A percentile compares a stretch with the other conserved stretches of the same genome.
Evolutionary conservation across 371 early-diverging fungal genomes (phyloP).

Genomic region (Apophysomyces trapeziformis): DNA sequence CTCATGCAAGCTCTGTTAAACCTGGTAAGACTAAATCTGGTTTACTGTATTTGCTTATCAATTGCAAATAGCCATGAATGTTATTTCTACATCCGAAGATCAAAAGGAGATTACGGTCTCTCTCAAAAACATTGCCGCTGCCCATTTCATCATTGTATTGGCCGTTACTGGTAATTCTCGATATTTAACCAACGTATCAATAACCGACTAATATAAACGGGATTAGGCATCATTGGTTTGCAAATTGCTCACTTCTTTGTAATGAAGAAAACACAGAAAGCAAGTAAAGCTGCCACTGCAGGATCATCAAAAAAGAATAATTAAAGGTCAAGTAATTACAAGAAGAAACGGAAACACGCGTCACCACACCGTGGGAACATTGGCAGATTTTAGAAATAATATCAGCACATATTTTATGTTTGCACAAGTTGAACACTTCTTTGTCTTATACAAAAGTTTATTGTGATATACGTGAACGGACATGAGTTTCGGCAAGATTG

Average conservation of each 20-base stretch:
- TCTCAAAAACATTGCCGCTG: constrained; percentile 53
- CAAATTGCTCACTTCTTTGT: constrained; percentile 50
- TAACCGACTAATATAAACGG: not conserved
- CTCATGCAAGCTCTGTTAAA: constrained; percentile 49
- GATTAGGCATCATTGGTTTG: constrained; percentile 44
- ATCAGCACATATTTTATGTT: too few relatives aligned
- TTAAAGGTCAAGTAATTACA: not conserved
- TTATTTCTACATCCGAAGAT: constrained; percentile 25
- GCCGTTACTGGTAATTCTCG: constrained; percentile 45
- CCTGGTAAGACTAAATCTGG: constrained; percentile 36
- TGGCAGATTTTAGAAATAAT: too few relatives aligned
- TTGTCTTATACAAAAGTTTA: too few relatives aligned
- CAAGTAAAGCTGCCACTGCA: constrained; percentile 19
- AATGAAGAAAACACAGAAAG: constrained; percentile 38
- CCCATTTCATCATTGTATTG: constrained; percentile 51
- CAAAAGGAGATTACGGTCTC: constrained; percentile 30
- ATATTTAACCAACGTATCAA: not conserved
- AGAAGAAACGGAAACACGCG: too few relatives aligned
- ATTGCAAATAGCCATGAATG: constrained; percentile 20
- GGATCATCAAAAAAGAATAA: constrained; percentile 26
- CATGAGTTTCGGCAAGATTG: too few relatives aligned
- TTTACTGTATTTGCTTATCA: not conserved
- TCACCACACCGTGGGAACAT: too few relatives aligned
- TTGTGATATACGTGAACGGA: too few relatives aligned
- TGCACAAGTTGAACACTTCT: too few relatives aligned